Conservation (phyloP, 140 eudicot genomes). For the Anethum foeniculum region DNA sequence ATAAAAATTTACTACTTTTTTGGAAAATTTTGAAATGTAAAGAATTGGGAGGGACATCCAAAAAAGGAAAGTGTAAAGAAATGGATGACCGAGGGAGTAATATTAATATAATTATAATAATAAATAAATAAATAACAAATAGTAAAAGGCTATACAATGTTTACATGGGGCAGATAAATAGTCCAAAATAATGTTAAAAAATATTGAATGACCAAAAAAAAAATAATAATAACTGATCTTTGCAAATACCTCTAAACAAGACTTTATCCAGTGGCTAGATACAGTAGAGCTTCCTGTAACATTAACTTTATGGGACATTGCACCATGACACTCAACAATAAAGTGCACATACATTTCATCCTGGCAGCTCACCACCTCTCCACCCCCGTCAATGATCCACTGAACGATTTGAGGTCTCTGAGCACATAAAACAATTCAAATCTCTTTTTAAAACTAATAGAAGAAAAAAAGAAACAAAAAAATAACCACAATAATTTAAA, state of each 20-base stretch:
- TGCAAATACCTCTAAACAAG: slow-evolving; percentile 65
- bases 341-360: slow-evolving; percentile 39
- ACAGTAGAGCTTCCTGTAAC: slow-evolving; percentile 41
- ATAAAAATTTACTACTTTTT: no score
- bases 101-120: no score
- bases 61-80: no score
- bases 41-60: no score
- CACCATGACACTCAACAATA: slow-evolving; percentile 76
- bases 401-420: slow-evolving; percentile 72
- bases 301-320: slow-evolving; percentile 19
- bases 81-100: no score
- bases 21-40: no score
- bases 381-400: slow-evolving; percentile 89
- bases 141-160: not conserved
- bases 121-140: no score
- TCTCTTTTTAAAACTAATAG: not conserved
- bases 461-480: slow-evolving; percentile 10
- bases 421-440: slow-evolving; percentile 17
- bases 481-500: not conserved
- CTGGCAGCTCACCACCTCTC: slow-evolving; percentile 47
- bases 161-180: not conserved
- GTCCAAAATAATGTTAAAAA: not conserved
- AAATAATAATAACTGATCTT: not conserved
- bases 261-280: slow-evolving; percentile 78
- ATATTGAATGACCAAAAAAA: not conserved